Evolutionary conservation across 257 asterid species (phyloP).

Genomic region (Nicotiana knightiana): DNA sequence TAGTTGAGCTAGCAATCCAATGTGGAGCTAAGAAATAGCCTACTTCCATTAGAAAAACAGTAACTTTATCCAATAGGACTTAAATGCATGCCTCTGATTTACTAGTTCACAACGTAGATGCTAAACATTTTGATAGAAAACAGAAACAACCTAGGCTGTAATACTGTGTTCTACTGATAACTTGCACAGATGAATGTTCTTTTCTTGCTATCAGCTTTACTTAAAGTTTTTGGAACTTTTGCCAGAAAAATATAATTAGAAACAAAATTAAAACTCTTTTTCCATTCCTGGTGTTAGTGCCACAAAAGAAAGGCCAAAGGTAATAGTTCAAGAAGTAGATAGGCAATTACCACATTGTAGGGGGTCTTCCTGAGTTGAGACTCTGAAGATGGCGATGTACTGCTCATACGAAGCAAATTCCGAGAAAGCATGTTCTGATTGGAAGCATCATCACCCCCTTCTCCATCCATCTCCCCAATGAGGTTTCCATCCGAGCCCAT

Average conservation of each 20-base stretch:
- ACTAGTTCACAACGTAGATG: not conserved
- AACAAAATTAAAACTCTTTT: not conserved
- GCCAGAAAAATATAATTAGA: not conserved
- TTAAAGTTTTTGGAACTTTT: not conserved
- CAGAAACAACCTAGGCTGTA: not conserved
- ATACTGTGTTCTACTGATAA: not conserved
- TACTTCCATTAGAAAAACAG: not conserved
- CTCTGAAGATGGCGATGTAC: constrained; percentile 80
- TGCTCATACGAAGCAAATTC: constrained; percentile 56
- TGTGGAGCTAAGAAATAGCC: not conserved
- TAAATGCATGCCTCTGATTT: not conserved
- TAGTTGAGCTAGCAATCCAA: not conserved
- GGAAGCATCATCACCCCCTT: constrained; percentile 54
- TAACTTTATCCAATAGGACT: not conserved
- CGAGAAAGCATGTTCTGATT: constrained; percentile 50
- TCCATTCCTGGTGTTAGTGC: not conserved
- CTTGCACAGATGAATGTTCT: not conserved
- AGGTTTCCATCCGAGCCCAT: constrained; percentile 58
- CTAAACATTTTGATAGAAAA: not conserved
- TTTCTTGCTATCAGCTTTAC: not conserved
- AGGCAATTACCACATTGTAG: constrained; percentile 38
- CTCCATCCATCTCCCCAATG: constrained; percentile 53
- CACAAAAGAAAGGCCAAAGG: not conserved
- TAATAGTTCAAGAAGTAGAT: not conserved
- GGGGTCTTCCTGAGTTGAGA: constrained; percentile 63